A percentile compares a stretch with the other conserved stretches of the same genome.
Conservation (phyloP, 257 asterid species). For the Ligustrum vulgare region DNA sequence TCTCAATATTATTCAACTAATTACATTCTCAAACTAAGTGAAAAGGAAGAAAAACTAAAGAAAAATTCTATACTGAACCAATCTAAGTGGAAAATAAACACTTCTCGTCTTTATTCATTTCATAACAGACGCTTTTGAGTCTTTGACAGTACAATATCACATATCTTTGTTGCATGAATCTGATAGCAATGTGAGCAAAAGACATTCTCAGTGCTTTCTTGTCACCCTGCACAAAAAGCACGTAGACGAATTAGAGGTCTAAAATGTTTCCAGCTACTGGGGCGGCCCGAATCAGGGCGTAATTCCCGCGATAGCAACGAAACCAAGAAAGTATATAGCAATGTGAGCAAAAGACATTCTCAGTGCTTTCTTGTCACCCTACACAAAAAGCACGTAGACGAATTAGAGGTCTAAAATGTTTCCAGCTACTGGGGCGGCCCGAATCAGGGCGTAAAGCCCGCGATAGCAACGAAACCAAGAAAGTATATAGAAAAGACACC, state of each 20-base stretch:
- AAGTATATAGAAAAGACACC: too few species aligned
- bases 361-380: neutral
- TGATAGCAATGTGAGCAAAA: neutral
- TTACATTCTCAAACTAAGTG: neutral
- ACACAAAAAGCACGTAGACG: neutral
- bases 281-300: neutral
- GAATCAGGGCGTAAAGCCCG: too few species aligned
- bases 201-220: neutral
- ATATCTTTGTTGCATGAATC: neutral
- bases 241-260: neutral
- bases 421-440: neutral
- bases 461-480: too few species aligned
- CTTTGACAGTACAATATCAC: neutral
- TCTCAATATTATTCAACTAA: neutral
- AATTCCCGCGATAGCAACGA: too few species aligned
- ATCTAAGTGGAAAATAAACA: neutral
- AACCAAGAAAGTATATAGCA: too few species aligned
- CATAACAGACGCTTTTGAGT: neutral
- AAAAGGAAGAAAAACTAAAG: too few species aligned
- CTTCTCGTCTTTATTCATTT: neutral
- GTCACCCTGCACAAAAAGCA: neutral
- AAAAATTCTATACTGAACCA: neutral
- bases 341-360: neutral
- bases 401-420: neutral
- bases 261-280: neutral